Evolutionary conservation across 2,329 filamentous ascomycete genomes (phyloP).

Genomic region (Coleophoma eucalyptorum): DNA sequence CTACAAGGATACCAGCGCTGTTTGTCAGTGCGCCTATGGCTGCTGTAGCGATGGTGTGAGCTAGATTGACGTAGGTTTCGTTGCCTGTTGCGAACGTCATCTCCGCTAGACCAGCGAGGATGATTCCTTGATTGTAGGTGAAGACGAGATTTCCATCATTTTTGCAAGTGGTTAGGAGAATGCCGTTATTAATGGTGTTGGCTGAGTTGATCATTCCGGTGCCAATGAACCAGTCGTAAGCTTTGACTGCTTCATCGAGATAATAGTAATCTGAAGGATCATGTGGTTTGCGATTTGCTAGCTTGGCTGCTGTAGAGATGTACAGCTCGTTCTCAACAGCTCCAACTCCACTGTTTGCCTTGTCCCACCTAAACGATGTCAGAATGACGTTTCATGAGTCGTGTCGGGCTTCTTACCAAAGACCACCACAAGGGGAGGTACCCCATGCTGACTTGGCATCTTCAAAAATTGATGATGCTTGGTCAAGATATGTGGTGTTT

Average conservation of each 20-base stretch:
- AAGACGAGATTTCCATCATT: conserved; percentile 40
- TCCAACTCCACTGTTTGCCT: conserved; percentile 47
- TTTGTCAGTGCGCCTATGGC: conserved; percentile 43
- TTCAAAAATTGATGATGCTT: conserved; percentile 49
- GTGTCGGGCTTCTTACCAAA: conserved; percentile 32
- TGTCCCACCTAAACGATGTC: conserved; percentile 42
- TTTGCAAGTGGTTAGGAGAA: conserved; percentile 41
- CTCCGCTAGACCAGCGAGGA: conserved; percentile 55
- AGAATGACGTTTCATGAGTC: not conserved
- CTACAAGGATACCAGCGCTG: conserved; percentile 44
- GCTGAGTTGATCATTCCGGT: conserved; percentile 42
- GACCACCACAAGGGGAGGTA: conserved; percentile 47
- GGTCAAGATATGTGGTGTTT: conserved; percentile 47
- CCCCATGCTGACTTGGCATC: conserved; percentile 49
- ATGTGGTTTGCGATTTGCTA: conserved; percentile 53
- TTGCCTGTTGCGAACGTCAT: conserved; percentile 46
- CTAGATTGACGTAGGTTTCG: conserved; percentile 37
- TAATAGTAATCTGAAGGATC: conserved; percentile 45
- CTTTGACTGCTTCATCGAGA: conserved; percentile 47
- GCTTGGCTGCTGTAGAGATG: conserved; percentile 47
- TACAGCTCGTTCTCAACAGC: conserved; percentile 56
- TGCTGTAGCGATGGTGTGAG: conserved; percentile 49
- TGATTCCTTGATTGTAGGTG: conserved; percentile 59
- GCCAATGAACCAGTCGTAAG: conserved; percentile 46
- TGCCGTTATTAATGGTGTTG: conserved; percentile 50